Percentiles rank a stretch among this genome's conserved stretches.
Conservation (phyloP, 371 early-diverging fungal species). For the Umbelopsis sp. region DNA sequence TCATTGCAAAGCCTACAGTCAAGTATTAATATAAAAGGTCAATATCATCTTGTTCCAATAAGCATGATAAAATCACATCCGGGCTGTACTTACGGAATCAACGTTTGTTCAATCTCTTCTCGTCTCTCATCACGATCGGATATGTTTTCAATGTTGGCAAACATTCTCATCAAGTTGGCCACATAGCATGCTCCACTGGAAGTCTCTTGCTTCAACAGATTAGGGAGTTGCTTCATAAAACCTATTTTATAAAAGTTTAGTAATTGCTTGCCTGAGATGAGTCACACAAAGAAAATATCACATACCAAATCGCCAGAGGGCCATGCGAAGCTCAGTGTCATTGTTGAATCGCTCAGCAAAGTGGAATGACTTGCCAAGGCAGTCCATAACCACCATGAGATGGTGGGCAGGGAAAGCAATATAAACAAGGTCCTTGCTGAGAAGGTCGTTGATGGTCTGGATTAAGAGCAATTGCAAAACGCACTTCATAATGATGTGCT, state of each 20-base stretch:
- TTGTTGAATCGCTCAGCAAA: conserved; percentile 86
- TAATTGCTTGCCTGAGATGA: no score
- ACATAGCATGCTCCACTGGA: conserved; percentile 59
- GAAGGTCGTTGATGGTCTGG: conserved; percentile 73
- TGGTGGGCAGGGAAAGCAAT: conserved; percentile 59
- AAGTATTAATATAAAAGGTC: not conserved
- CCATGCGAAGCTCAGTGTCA: conserved; percentile 79
- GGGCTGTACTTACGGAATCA: conserved; percentile 54
- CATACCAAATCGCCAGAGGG: conserved; percentile 71
- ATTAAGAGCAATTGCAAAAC: conserved; percentile 79
- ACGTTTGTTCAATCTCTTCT: conserved; percentile 47
- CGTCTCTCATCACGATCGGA: conserved; percentile 49
- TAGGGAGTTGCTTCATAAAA: conserved; percentile 88
- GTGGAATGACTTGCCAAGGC: conserved; percentile 80
- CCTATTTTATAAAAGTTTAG: conserved; percentile 43
- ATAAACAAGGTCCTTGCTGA: conserved; percentile 66
- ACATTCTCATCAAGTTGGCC: conserved; percentile 55
- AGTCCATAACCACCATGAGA: conserved; percentile 72
- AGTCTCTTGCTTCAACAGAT: conserved; percentile 81
- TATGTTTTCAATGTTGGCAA: conserved; percentile 53
- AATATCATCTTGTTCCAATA: no score
- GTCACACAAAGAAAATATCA: not conserved
- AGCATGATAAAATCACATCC: not conserved
- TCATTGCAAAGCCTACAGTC: conserved; percentile 44
- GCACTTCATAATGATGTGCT: conserved; percentile 78